These are phyloP conservation scores for Rhododendron vialii DNA, from an alignment of 148 eudicot genomes.

Conservation along the genomic window DNA sequence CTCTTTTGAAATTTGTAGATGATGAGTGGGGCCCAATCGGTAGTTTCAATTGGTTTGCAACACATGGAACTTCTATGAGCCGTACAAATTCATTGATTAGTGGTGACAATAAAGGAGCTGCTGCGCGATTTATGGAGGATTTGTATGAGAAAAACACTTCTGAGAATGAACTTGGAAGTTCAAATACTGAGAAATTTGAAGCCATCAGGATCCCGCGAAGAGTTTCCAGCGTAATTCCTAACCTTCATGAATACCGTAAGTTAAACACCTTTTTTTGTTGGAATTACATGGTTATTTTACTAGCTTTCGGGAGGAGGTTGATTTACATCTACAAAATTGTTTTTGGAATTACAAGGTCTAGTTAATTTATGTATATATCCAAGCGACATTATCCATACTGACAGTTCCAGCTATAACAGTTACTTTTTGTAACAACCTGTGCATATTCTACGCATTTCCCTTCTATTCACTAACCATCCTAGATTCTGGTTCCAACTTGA, in stretches of 20 bases:
- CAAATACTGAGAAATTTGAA: conserved; percentile 19
- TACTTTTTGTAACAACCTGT: not conserved
- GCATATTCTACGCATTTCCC: not conserved
- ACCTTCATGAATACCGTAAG: conserved; percentile 57
- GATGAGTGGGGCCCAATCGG: conserved; percentile 94
- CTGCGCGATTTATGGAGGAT: conserved; percentile 97
- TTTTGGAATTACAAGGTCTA: not conserved
- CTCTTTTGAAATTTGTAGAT: conserved; percentile 88
- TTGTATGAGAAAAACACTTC: conserved; percentile 58
- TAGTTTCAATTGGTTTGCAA: conserved; percentile 97
- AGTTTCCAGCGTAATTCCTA: conserved; percentile 68
- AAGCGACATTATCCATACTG: not conserved
- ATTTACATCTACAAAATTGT: not conserved
- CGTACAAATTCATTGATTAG: conserved; percentile 86
- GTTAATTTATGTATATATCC: not conserved
- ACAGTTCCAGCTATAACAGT: not conserved
- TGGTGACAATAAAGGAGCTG: conserved; percentile 98
- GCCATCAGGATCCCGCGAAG: conserved; percentile 47
- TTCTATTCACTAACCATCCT: not conserved
- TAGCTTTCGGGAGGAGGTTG: not conserved
- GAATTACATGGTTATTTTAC: not conserved
- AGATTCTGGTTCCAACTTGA: not conserved
- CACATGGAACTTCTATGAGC: conserved; percentile 99
- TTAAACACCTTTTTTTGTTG: not conserved
- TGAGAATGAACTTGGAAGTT: conserved; percentile 28